phyloP scores from a whole-genome alignment of 495 filamentous ascomycete species.

The Hypoxylon intermedium region DNA sequence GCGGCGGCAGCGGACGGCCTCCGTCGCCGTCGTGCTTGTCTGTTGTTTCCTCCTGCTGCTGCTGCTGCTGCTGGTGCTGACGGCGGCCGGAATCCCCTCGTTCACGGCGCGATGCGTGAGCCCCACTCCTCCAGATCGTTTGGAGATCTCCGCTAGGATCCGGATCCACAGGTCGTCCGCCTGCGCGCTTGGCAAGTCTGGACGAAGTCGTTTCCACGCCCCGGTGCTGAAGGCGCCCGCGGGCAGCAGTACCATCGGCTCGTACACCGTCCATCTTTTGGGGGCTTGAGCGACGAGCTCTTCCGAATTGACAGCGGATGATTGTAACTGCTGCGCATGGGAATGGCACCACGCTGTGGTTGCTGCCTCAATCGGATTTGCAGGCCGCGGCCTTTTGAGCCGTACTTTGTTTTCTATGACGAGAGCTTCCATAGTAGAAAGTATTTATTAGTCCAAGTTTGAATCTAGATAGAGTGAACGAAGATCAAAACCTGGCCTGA shows the following conservation, averaged over 20 bases:
- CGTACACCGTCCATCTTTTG: conserved; percentile 72
- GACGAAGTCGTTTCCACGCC: conserved; percentile 57
- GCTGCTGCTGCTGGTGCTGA: not conserved
- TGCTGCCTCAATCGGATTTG: conserved; percentile 26
- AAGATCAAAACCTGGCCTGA: too few species aligned
- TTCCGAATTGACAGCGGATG: not conserved
- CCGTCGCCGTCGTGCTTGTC: not conserved
- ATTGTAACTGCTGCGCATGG: not conserved
- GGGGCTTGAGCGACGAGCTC: conserved; percentile 56
- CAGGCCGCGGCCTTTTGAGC: conserved; percentile 14
- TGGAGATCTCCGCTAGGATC: conserved; percentile 59
- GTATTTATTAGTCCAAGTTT: not conserved
- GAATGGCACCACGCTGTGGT: conserved; percentile 40
- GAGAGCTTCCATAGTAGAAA: not conserved
- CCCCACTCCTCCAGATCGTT: conserved; percentile 39
- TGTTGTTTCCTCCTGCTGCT: too few species aligned
- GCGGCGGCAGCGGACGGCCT: too few species aligned
- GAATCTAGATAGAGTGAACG: too few species aligned
- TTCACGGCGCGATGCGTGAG: conserved; percentile 78
- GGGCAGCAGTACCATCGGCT: conserved; percentile 72
- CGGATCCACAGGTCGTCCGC: conserved; percentile 49
- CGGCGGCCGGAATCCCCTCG: conserved; percentile 66
- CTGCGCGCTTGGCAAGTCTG: conserved; percentile 3
- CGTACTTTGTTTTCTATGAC: conserved; percentile 1
- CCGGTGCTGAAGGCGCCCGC: conserved; percentile 61